Conservation (phyloP, 495 filamentous ascomycete species). For the Penicillium waksmanii region DNA sequence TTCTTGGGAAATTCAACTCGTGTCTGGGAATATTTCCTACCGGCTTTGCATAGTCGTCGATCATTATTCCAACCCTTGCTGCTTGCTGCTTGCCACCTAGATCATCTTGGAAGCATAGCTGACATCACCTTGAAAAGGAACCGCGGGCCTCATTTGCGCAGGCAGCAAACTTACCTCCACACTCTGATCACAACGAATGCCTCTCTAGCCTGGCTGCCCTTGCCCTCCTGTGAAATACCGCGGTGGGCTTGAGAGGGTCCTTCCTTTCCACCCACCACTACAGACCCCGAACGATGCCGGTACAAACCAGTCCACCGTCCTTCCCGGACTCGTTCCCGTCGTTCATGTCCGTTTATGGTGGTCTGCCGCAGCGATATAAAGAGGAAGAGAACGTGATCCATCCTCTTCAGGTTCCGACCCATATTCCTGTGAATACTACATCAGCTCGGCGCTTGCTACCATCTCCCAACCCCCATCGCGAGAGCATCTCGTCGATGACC, state of each 20-base stretch:
- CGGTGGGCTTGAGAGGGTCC: conserved; percentile 22
- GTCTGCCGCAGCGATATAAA: conserved; percentile 33
- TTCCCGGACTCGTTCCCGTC: conserved; percentile 68
- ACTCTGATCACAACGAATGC: conserved; percentile 26
- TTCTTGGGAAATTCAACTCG: conserved; percentile 13
- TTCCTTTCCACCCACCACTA: conserved; percentile 12
- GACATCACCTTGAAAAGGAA: conserved; percentile 31
- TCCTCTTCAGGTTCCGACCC: conserved; percentile 34
- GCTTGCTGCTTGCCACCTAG: conserved; percentile 18
- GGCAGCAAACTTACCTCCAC: conserved; percentile 39
- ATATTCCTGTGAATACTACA: conserved; percentile 36
- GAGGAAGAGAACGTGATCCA: conserved; percentile 34
- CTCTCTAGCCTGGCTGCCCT: conserved; percentile 5
- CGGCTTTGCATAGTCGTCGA: conserved; percentile 27
- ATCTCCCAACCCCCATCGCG: conserved; percentile 46
- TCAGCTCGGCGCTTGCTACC: conserved; percentile 32
- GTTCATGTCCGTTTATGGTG: conserved; percentile 71
- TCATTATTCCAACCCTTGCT: conserved; percentile 33
- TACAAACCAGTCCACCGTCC: conserved; percentile 51
- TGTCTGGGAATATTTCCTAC: conserved; percentile 20
- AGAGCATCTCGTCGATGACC: conserved; percentile 67
- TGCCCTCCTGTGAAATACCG: conserved; percentile 23
- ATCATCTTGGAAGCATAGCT: conserved; percentile 24
- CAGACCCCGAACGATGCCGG: conserved; percentile 42
- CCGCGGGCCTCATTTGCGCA: conserved; percentile 44